phyloP scores from a whole-genome alignment of 495 filamentous ascomycete species.

The Ramalina peruviana region DNA sequence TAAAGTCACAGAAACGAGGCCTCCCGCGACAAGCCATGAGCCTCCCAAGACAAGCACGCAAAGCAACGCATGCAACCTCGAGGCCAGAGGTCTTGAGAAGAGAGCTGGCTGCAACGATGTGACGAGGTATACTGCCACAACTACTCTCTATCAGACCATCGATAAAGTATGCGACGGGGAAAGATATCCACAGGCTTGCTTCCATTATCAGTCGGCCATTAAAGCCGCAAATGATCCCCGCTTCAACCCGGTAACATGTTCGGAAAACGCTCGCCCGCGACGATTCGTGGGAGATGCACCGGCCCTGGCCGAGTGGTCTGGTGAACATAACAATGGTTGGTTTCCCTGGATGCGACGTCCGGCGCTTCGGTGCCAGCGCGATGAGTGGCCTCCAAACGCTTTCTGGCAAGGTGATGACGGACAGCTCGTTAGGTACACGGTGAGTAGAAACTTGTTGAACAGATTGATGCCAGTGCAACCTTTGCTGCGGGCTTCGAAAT shows the following conservation, averaged over 20 bases:
- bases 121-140: constrained; percentile 5
- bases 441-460: constrained; percentile 1
- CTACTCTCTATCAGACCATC: constrained; percentile 3
- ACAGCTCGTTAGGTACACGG: constrained; percentile 5
- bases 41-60: constrained; percentile 9
- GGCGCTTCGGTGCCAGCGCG: constrained; percentile 3
- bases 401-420: constrained; percentile 10
- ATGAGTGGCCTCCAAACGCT: constrained; percentile 9
- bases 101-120: constrained; percentile 5
- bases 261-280: constrained; percentile 3
- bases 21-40: constrained; percentile 8
- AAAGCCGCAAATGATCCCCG: constrained; percentile 1
- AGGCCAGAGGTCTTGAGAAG: constrained; percentile 6
- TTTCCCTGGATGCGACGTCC: constrained; percentile 5
- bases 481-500: constrained; percentile 3
- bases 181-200: constrained; percentile 8
- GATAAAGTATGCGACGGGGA: constrained; percentile 2
- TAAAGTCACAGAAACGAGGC: constrained; percentile 7
- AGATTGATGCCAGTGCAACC: constrained; percentile 5
- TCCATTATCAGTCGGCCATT: constrained; percentile 11
- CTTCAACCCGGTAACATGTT: constrained; percentile 9
- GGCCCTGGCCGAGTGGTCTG: constrained; percentile 2
- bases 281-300: not conserved
- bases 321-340: constrained; percentile 9
- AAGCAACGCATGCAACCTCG: constrained; percentile 6